These are phyloP conservation scores for Parafenestella ontariensis DNA, from an alignment of 2,329 filamentous ascomycete genomes.

Conservation along the genomic window DNA sequence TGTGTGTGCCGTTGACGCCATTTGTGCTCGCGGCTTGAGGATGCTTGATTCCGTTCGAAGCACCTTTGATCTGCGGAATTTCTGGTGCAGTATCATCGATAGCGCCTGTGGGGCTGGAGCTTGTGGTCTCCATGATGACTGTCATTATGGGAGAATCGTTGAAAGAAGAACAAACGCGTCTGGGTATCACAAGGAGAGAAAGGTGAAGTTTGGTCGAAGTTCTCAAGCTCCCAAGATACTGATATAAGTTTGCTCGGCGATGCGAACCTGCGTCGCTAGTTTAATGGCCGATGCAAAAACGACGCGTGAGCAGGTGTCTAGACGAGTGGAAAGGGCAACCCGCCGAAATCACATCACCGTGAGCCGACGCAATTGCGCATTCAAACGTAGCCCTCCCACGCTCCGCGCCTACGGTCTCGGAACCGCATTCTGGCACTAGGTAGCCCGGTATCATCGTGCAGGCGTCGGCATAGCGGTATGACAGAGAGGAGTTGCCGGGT, in stretches of 20 bases:
- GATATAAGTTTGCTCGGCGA: background rate
- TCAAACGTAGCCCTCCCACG: background rate
- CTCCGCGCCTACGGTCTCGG: background rate
- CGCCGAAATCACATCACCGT: conserved; percentile 5
- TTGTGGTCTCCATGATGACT: conserved; percentile 13
- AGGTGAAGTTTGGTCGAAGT: background rate
- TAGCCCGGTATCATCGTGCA: background rate
- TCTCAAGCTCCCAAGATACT: background rate
- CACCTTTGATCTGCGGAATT: conserved; percentile 16
- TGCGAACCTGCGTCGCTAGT: background rate
- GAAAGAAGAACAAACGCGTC: conserved; percentile 1
- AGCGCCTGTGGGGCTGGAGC: background rate
- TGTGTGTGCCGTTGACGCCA: background rate
- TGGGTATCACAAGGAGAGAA: conserved; percentile 4
- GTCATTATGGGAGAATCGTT: conserved; percentile 12
- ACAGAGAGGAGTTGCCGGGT: background rate
- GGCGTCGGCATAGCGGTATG: background rate
- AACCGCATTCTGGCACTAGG: background rate
- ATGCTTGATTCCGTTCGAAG: background rate
- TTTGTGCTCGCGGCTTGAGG: conserved; percentile 2
- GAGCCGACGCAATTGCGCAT: background rate
- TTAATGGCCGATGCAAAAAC: background rate
- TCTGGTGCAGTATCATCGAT: conserved; percentile 2
- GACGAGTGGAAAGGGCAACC: background rate
- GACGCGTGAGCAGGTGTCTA: background rate